Base-by-base conservation (phyloP, 495 filamentous ascomycete genomes). In the Podospora fimiseda region DNA sequence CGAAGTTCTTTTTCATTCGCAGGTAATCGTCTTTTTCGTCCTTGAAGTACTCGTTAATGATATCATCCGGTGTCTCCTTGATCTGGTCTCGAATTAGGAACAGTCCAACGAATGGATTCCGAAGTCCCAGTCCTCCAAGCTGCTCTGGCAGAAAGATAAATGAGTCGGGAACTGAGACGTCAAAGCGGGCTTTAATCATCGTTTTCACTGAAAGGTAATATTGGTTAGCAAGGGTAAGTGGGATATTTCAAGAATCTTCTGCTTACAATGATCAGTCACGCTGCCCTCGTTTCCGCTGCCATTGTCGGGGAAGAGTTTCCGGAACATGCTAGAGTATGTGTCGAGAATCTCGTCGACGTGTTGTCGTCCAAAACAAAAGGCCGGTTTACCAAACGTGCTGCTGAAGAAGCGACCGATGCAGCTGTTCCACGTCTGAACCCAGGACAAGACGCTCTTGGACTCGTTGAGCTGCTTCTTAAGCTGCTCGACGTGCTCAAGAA, bases 401-500 rank as follows among this genome's bases (percentile, higher is more conserved):
- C 71, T 75, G 62, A 88, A 87, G 64, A 87, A 87, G 0, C 77
- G 75, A 5, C 70, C 75, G 20, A 82, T 80, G 62, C 81, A 86
- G 57, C 67, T 75, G 60, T 87, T 86, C 76, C 81, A 86, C 2
- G 78, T 81, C 42, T 84, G 75, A 11, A 85, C 73, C 82, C 82
- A 88, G 9, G 77, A 67, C 46, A 88, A 78, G 16, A 86, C 67
- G 50, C 76, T 82, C 43, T 70, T 73, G 51, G 66, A 70, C 43
- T 73, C 74, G 13, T 63, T 59, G 18, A 88, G 77, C 58, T 87
- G 64, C 13, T 65, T 78, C 44, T 73, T 69, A 3, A 87, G 75
- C 59, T 87, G 81, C 19, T 71, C 59, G n/a, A 85, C 78, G 49
- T 87, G 85, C 1, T 68, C 60, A 36, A 78, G 72, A n/a, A 88